These are phyloP conservation scores for Trichopus zeylanicus DNA, from an alignment of 116 monocot species.

Conservation along the genomic window DNA sequence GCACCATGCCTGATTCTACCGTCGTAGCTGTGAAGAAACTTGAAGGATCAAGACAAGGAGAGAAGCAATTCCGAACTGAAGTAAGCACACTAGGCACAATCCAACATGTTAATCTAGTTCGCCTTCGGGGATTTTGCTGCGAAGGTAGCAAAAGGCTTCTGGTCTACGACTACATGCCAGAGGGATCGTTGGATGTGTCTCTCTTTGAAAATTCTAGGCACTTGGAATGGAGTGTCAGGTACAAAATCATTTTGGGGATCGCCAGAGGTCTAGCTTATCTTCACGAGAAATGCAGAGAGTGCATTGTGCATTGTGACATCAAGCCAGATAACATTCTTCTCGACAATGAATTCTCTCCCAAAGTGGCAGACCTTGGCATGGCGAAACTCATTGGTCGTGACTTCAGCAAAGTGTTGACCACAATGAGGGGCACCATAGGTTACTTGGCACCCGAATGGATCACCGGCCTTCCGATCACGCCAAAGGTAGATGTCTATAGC, in stretches of 20 bases:
- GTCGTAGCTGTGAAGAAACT: not conserved
- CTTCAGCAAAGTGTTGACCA: conserved; percentile 2
- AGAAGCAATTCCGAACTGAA: not conserved
- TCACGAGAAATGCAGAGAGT: not conserved
- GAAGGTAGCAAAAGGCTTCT: not conserved
- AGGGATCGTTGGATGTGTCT: not conserved
- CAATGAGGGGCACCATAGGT: conserved; percentile 3
- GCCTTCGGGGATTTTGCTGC: not conserved
- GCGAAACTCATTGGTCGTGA: conserved; percentile 4
- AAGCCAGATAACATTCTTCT: not conserved
- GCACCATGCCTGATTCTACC: not conserved
- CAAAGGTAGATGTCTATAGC: conserved; percentile 9
- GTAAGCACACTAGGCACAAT: not conserved
- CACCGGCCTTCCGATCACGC: not conserved
- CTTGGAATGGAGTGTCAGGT: not conserved
- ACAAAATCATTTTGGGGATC: not conserved
- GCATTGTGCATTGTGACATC: not conserved
- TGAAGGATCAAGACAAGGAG: not conserved
- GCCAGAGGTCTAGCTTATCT: not conserved
- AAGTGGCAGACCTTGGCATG: conserved; percentile 7
- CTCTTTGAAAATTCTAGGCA: not conserved
- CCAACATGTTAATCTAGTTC: not conserved
- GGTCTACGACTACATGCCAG: not conserved
- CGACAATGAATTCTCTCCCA: not conserved
- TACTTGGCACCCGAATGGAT: conserved; percentile 7